Evolutionary conservation across 2,329 filamentous ascomycete species (phyloP).

Genomic region (Alternaria burnsii): DNA sequence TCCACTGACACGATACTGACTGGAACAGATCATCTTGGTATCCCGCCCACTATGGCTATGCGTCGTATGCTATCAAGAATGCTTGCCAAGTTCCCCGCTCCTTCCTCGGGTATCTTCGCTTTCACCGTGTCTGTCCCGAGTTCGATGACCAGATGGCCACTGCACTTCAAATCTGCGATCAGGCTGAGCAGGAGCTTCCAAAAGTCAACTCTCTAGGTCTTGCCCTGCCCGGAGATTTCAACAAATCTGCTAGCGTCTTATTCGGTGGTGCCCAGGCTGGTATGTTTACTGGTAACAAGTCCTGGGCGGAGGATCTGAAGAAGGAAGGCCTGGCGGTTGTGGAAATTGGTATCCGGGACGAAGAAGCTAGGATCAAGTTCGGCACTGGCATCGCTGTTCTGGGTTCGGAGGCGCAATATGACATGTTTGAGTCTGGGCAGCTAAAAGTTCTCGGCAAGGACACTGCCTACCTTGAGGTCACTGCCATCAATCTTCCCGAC

Average conservation of each 20-base stretch:
- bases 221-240: constrained; percentile 79
- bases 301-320: constrained; percentile 52
- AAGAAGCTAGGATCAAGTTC: constrained; percentile 60
- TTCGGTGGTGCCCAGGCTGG: constrained; percentile 66
- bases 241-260: constrained; percentile 74
- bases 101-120: constrained; percentile 86
- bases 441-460: constrained; percentile 33
- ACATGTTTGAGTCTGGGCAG: constrained; percentile 34
- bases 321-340: constrained; percentile 26
- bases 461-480: constrained; percentile 49
- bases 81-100: constrained; percentile 77
- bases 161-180: constrained; percentile 72
- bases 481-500: constrained; percentile 59
- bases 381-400: constrained; percentile 60
- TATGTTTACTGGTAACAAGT: constrained; percentile 51
- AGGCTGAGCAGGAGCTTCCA: constrained; percentile 72
- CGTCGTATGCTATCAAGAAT: constrained; percentile 61
- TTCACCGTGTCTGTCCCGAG: constrained; percentile 87
- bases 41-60: constrained; percentile 64
- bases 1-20: constrained; percentile 18
- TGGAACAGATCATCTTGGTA: constrained; percentile 62
- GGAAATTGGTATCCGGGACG: constrained; percentile 53
- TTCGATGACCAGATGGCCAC: constrained; percentile 71
- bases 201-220: constrained; percentile 62
- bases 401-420: constrained; percentile 55